phyloP scores from a whole-genome alignment of 257 asterid species.

The Leptodermis oblonga region DNA sequence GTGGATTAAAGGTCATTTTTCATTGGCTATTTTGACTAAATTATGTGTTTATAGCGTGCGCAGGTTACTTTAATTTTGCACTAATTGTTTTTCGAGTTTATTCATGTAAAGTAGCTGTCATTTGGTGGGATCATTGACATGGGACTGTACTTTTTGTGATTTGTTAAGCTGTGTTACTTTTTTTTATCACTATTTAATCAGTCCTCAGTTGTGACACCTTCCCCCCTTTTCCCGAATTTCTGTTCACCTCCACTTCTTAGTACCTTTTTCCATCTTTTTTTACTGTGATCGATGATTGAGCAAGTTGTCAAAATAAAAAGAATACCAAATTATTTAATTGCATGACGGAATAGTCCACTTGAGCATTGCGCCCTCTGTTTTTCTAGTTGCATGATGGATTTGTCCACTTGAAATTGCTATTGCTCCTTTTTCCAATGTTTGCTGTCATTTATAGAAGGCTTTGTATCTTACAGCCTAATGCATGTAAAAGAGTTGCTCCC shows the following conservation, averaged over 20 bases:
- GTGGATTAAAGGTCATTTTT: conserved; percentile 34
- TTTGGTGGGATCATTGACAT: conserved; percentile 44
- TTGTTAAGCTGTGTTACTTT: conserved; percentile 15
- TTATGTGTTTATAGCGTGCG: conserved; percentile 45
- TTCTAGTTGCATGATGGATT: conserved; percentile 6
- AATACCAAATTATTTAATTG: neutral
- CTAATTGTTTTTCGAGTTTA: conserved; percentile 51
- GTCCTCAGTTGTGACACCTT: neutral
- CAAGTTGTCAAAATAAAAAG: neutral
- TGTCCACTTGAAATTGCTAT: conserved; percentile 4
- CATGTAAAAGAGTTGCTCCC: conserved; percentile 6
- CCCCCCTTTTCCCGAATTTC: neutral
- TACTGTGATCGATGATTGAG: neutral
- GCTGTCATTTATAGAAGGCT: neutral
- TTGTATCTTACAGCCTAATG: neutral
- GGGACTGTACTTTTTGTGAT: conserved; percentile 35
- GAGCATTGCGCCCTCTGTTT: neutral
- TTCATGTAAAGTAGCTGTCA: conserved; percentile 42
- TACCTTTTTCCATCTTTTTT: neutral
- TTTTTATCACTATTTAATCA: conserved; percentile 10
- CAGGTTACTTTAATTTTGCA: conserved; percentile 24
- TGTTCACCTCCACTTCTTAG: neutral
- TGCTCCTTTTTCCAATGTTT: conserved; percentile 3
- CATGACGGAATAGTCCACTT: conserved; percentile 11
- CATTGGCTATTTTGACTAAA: conserved; percentile 59